Percentiles rank a stretch among this genome's conserved stretches.
These are phyloP conservation scores for Penicillium brasilianum DNA, from an alignment of 2,329 filamentous ascomycete species.

Conservation along the genomic window DNA sequence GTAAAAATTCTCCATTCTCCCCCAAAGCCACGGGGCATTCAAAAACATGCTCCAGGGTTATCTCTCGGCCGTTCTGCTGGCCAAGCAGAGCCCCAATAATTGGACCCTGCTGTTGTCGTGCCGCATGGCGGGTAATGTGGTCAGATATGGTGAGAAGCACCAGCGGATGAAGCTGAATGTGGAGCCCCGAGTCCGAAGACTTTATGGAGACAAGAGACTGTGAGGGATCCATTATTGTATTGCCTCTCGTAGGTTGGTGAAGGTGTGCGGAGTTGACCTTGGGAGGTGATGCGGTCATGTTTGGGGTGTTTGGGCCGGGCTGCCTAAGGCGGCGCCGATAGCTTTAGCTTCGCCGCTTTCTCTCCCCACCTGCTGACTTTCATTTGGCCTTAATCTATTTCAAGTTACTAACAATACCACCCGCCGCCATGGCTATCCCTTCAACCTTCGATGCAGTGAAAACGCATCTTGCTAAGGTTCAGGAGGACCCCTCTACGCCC, in stretches of 20 bases:
- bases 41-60: conserved; percentile 92
- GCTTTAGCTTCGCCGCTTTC: conserved; percentile 14
- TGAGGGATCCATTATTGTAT: conserved; percentile 54
- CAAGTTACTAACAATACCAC: neutral
- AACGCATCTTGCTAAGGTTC: conserved; percentile 52
- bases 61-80: conserved; percentile 85
- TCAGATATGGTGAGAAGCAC: conserved; percentile 96
- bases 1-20: conserved; percentile 61
- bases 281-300: conserved; percentile 30
- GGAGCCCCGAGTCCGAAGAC: conserved; percentile 74
- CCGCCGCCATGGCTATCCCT: conserved; percentile 40
- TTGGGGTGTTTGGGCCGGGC: conserved; percentile 38
- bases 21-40: conserved; percentile 68
- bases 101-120: conserved; percentile 75
- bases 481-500: conserved; percentile 49
- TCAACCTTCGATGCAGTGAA: conserved; percentile 43
- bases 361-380: conserved; percentile 30
- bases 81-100: conserved; percentile 88
- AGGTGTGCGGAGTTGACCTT: conserved; percentile 8
- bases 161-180: conserved; percentile 86
- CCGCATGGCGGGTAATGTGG: conserved; percentile 88
- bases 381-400: neutral
- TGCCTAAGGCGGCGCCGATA: conserved; percentile 15
- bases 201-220: conserved; percentile 70
- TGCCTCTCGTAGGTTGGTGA: conserved; percentile 22